These are phyloP conservation scores for Pichia sorboxylosa DNA, from an alignment of 1,139 yeast genomes.

Conservation along the genomic window DNA sequence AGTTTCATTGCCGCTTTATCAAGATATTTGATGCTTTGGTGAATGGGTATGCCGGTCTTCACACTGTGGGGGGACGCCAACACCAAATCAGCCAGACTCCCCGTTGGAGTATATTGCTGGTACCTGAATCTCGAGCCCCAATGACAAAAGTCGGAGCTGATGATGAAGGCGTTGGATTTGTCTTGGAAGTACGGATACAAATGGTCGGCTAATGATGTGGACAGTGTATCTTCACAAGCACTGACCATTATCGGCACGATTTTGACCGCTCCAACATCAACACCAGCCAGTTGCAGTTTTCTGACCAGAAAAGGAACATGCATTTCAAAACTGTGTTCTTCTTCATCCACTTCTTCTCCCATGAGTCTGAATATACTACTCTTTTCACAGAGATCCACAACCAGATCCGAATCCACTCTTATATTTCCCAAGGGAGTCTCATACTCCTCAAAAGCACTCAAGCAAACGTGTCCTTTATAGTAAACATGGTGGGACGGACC, in stretches of 20 bases:
- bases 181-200: slow-evolving; percentile 47
- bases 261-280: slow-evolving; percentile 29
- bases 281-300: slow-evolving; percentile 24
- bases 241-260: slow-evolving; percentile 80
- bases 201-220: slow-evolving; percentile 33
- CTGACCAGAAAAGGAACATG: slow-evolving; percentile 69
- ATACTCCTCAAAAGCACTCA: slow-evolving; percentile 44
- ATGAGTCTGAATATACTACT: slow-evolving; percentile 39
- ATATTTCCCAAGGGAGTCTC: slow-evolving; percentile 78
- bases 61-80: too few species aligned
- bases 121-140: slow-evolving; percentile 84
- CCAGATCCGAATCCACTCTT: slow-evolving; percentile 45
- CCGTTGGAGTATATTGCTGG: slow-evolving; percentile 39
- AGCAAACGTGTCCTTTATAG: slow-evolving; percentile 46
- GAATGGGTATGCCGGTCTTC: slow-evolving; percentile 50
- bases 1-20: slow-evolving; percentile 63
- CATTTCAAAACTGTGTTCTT: slow-evolving; percentile 93
- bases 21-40: slow-evolving; percentile 58
- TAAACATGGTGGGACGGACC: slow-evolving; percentile 96
- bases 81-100: slow-evolving; percentile 21
- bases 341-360: slow-evolving; percentile 54
- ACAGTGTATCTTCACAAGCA: slow-evolving; percentile 37
- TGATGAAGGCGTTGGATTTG: slow-evolving; percentile 53
- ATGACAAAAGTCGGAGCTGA: slow-evolving; percentile 91
- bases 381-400: slow-evolving; percentile 25